Evolutionary conservation across 139 green algal species (phyloP), one percentile per base, ranked within the genome.

Genomic region (Asterochloris erici): DNA sequence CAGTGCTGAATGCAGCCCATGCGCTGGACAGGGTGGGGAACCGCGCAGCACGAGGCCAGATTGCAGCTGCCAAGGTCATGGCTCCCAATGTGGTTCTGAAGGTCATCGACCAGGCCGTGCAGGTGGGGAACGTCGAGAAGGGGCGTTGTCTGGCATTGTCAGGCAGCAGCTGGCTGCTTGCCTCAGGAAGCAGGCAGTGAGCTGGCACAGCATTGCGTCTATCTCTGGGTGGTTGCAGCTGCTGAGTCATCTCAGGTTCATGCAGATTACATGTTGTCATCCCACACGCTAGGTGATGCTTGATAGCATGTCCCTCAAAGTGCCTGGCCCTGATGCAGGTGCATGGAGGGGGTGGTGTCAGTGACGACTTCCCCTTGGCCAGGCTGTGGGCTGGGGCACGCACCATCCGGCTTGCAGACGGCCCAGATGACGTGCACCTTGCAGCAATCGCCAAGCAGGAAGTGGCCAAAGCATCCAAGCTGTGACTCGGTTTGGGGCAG

Each of bases 391-490:
- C 91, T 0, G 88, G 83, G 10, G 94, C 93, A 0, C 92, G 97
- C 60, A 98, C 97, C 14, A 93, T 99, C 74, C 89, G 97, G 21
- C 90, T 99, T 70, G 97, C 97, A 10, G 97, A 99, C 82, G 97
- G 97, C 0, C 97, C 97, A 1, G 97, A 99, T 73, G 94, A 98
- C 83, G 97, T 99, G 79, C 97, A 99, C 85, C 85, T 98, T 81
- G 89, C 87, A n/a, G 95, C 96, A 11, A 92, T 99, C 27, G 97
- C 94, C 19, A 94, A 93, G 81, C 69, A 95, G 75, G 96, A 98
- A 88, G 79, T 97, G 88, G 79, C 69, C 90, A 38, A 17, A 61
- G 29, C 54, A 17, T 81, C 75, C 12, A 77, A 81, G 54, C 68
- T 83, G 0, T 83, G 47, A 61, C 11, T 78, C 47, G 9, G 2